Evolutionary conservation across 345 rosid species (phyloP), one percentile per base, ranked within the genome.

Genomic region (Populus simonii): DNA sequence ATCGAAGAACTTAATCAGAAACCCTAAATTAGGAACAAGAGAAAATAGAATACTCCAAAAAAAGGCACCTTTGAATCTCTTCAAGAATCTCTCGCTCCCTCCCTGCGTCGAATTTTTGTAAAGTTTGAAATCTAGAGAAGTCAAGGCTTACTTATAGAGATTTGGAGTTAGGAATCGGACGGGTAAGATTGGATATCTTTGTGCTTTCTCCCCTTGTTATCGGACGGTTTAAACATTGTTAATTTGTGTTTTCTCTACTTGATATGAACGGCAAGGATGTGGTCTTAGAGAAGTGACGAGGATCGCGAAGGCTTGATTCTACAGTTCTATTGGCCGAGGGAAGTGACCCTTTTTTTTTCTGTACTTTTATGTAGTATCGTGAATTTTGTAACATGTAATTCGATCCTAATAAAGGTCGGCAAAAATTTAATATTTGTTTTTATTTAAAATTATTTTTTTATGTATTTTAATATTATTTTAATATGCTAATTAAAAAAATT

Each of bases 241-340:
- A 66, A 68, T 18, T 71, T 92, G 97, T 92, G 97, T 85, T 92
- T 90, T 85, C 89, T 89, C 72, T 2, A 0, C 2, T 2, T 23
- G 20, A 3, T 8, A 51, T 68, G 80, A 74, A 83, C 87, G 91
- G 91, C 74, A 13, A n/a, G 3, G 91, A 92, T 91, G 70, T 0
- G 38, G 13, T 0, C 18, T 66, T 18, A 31, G 6, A 17, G 25
- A 15, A 55, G 8, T 35, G 83, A 78, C 89, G 31, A 87, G 92
- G 97, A 92, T 92, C 81, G 47, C 18, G 25, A 62, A 5, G 33
- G 23, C 57, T 18, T 13, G 31, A 55, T 76, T 53, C 74, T 45
- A 13, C 59, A 36, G 12, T 57, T 78, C 65, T 70, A 86, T 89
- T 88, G 89, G 82, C n/a, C 23, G 23, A 20, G 0, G 15, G 22